Percentiles rank a stretch among this genome's conserved stretches.
phyloP scores from a whole-genome alignment of 2,329 filamentous ascomycete genomes.

The Colletotrichum liaoningense region DNA sequence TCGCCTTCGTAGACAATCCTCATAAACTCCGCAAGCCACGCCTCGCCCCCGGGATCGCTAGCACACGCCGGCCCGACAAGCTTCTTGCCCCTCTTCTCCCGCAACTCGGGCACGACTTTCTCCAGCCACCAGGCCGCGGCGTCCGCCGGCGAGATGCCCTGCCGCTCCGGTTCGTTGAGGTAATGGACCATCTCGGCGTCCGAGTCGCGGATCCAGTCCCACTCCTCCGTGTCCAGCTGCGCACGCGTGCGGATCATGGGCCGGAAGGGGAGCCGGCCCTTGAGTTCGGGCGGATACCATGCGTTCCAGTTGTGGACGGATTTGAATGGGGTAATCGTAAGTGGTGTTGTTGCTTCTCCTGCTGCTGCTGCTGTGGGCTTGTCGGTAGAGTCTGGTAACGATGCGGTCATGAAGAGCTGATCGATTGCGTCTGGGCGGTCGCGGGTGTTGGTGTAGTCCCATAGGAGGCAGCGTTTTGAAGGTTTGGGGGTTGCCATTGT shows the following conservation, averaged over 20 bases:
- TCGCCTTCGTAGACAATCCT: constrained; percentile 40
- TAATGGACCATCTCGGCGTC: constrained; percentile 52
- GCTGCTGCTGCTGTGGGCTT: neutral
- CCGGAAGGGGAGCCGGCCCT: constrained; percentile 49
- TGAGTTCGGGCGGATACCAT: constrained; percentile 51
- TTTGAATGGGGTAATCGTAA: constrained; percentile 41
- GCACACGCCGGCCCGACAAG: constrained; percentile 53
- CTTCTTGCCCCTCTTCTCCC: constrained; percentile 37
- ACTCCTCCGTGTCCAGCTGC: constrained; percentile 51
- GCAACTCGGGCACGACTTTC: constrained; percentile 46
- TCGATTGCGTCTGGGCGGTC: constrained; percentile 48
- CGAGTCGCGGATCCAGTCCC: constrained; percentile 43
- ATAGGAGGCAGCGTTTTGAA: constrained; percentile 52
- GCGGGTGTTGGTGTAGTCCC: constrained; percentile 55
- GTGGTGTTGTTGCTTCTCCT: neutral
- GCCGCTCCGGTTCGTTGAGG: constrained; percentile 59
- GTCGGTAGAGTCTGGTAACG: too few species aligned
- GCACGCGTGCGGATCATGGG: constrained; percentile 54
- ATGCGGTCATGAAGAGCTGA: constrained; percentile 43
- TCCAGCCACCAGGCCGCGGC: constrained; percentile 52
- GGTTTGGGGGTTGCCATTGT: neutral
- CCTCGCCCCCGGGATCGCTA: constrained; percentile 49
- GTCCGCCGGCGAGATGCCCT: constrained; percentile 45
- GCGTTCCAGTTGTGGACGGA: constrained; percentile 55
- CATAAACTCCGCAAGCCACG: constrained; percentile 57